These are phyloP conservation scores for Trichoderma sp. DNA, from an alignment of 2,329 filamentous ascomycete genomes.

Conservation along the genomic window DNA sequence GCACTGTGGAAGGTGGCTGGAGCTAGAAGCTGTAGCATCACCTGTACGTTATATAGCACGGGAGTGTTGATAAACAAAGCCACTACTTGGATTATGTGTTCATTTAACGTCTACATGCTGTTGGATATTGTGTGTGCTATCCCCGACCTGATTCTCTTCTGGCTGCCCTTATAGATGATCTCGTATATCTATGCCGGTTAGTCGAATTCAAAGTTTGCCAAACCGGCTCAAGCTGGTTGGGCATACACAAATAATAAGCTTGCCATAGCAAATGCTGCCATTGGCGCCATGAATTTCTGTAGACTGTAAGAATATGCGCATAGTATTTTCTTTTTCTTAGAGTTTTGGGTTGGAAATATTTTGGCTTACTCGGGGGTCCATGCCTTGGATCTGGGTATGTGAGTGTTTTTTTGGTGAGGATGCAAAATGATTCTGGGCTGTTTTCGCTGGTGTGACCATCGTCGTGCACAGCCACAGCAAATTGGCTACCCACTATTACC, in stretches of 20 bases:
- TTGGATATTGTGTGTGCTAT: not conserved
- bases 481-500: no score
- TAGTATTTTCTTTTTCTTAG: not conserved
- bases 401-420: not conserved
- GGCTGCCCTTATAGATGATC: constrained; percentile 10
- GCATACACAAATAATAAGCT: constrained; percentile 14
- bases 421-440: not conserved
- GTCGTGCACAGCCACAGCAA: no score
- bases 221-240: not conserved
- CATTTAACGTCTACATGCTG: not conserved
- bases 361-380: constrained; percentile 7
- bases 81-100: not conserved
- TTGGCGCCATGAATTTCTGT: constrained; percentile 12
- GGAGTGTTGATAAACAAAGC: not conserved
- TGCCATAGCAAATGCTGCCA: constrained; percentile 9
- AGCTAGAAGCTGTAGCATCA: not conserved
- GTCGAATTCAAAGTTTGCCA: not conserved
- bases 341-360: not conserved
- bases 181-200: constrained; percentile 14
- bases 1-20: no score
- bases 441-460: no score
- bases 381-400: not conserved
- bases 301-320: constrained; percentile 6
- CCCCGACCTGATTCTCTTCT: constrained; percentile 12
- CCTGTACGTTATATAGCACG: not conserved